phyloP scores from a whole-genome alignment of 441 rosid genomes.

The Pelargonium myrrhifolium region DNA sequence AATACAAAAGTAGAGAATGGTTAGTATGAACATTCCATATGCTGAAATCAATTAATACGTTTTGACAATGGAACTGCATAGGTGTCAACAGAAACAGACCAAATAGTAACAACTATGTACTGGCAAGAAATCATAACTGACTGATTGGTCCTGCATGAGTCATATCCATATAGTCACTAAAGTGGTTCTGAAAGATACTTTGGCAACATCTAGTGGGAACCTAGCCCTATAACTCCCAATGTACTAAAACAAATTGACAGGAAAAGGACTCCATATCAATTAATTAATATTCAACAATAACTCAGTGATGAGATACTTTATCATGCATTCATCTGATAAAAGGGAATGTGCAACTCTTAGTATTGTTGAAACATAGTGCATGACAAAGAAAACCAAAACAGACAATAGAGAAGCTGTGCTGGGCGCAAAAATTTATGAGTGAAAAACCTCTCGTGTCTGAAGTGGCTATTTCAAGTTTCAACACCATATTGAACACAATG shows the following conservation, averaged over 20 bases:
- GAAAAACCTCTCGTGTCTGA: constrained; percentile 2
- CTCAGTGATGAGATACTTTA: neutral
- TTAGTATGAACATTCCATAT: neutral
- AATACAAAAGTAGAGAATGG: neutral
- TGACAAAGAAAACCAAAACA: constrained; percentile 2
- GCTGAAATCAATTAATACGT: neutral
- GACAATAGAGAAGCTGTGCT: neutral
- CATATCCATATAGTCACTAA: neutral
- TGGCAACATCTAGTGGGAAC: neutral
- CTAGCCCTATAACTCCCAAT: neutral
- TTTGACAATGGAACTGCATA: neutral
- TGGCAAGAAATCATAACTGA: neutral
- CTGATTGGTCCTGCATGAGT: neutral
- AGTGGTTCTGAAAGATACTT: neutral
- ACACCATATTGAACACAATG: neutral
- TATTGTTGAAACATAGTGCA: neutral
- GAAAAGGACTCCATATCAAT: neutral
- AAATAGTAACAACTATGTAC: neutral
- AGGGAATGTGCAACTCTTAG: neutral
- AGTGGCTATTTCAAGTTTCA: constrained; percentile 3
- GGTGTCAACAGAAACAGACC: neutral
- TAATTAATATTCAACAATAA: neutral
- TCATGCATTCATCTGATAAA: too few species aligned
- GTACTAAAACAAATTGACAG: neutral
- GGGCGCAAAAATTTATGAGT: neutral